phyloP scores from a whole-genome alignment of 2,329 filamentous ascomycete species.

The Beauveria bassiana region DNA sequence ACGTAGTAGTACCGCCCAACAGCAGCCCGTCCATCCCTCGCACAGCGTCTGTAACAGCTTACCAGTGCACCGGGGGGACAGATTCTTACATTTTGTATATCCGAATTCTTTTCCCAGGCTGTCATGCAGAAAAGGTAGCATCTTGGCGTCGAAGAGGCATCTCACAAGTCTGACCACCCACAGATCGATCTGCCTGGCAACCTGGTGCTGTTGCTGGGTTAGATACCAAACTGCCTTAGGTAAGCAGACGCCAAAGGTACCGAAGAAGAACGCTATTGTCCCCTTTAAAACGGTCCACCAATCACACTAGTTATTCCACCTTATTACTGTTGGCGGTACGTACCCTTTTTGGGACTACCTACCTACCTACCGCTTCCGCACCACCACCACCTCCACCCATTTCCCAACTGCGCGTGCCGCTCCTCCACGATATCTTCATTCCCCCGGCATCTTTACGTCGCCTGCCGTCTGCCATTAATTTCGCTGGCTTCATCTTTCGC shows the following conservation, averaged over 20 bases:
- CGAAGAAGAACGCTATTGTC: background rate
- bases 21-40: background rate
- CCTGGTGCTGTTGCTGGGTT: background rate
- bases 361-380: background rate
- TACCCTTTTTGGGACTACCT: background rate
- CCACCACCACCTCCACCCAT: conserved; percentile 4
- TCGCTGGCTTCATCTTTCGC: background rate
- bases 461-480: background rate
- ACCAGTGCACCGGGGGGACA: background rate
- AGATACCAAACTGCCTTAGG: no score
- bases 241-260: no score
- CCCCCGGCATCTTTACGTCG: background rate
- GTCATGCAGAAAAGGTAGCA: background rate
- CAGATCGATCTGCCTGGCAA: background rate
- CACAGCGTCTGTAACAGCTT: background rate
- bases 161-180: background rate
- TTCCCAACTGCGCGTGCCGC: conserved; percentile 9
- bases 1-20: background rate
- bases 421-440: conserved; percentile 10
- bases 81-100: background rate
- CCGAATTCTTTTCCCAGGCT: no score
- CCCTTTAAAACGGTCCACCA: background rate
- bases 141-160: background rate
- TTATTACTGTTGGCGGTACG: background rate
- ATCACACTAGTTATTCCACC: background rate